phyloP scores from a whole-genome alignment of 495 filamentous ascomycete genomes.

The Hypoxylon lienhwacheense region DNA sequence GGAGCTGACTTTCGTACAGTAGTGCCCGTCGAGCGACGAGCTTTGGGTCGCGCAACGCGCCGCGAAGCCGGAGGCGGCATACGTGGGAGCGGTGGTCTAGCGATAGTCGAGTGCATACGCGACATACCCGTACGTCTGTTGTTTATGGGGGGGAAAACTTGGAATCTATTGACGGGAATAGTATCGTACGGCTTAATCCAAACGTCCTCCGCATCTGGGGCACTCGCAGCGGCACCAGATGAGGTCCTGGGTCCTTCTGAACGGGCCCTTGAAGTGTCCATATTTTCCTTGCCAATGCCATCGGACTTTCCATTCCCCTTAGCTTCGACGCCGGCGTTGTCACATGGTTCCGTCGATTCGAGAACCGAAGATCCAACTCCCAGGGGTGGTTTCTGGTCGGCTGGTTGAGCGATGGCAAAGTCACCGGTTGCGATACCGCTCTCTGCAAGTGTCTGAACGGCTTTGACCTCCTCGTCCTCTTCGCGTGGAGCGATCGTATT shows the following conservation, averaged over 20 bases:
- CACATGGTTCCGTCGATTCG: slow-evolving; percentile 50
- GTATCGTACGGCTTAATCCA: slow-evolving; percentile 49
- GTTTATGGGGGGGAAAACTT: slow-evolving; percentile 81
- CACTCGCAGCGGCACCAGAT: slow-evolving; percentile 3
- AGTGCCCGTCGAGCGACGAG: slow-evolving; percentile 29
- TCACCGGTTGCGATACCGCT: slow-evolving; percentile 41
- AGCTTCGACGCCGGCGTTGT: slow-evolving; percentile 36
- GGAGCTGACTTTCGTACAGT: slow-evolving; percentile 29
- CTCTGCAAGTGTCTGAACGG: slow-evolving; percentile 35
- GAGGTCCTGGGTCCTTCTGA: slow-evolving; percentile 12
- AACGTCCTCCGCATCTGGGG: slow-evolving; percentile 34
- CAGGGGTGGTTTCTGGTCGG: slow-evolving; percentile 14
- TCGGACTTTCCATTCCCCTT: slow-evolving; percentile 36
- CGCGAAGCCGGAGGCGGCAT: slow-evolving; percentile 24
- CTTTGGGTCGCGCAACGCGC: slow-evolving; percentile 30
- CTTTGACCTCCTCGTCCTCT: slow-evolving; percentile 61
- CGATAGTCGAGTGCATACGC: slow-evolving; percentile 35
- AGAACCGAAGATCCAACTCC: slow-evolving; percentile 36
- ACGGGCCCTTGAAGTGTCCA: slow-evolving; percentile 36
- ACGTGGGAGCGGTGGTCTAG: slow-evolving; percentile 36
- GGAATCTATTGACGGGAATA: slow-evolving; percentile 79
- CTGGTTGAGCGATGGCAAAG: slow-evolving; percentile 28
- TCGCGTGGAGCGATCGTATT: slow-evolving; percentile 87
- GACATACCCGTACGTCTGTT: slow-evolving; percentile 39
- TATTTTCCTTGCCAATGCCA: slow-evolving; percentile 32